Evolutionary conservation across 768 basidiomycete genomes (phyloP), one percentile per base, ranked within the genome.

Genomic region (Lactifluus hygrophoroides): DNA sequence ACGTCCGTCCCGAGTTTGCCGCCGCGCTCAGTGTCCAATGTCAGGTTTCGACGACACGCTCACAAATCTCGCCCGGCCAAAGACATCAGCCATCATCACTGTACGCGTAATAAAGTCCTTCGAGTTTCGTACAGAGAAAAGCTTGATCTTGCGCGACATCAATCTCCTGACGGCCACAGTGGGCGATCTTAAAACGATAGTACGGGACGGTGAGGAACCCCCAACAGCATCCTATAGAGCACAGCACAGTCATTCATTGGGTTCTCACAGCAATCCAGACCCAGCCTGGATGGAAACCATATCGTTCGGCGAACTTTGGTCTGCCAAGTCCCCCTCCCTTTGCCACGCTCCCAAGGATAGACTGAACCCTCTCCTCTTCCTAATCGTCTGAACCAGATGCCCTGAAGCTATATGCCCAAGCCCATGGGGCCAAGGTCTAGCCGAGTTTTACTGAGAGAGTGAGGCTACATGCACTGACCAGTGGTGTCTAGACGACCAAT

Each of bases 21-120:
- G 10, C 32, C 32, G 32, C 32, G 42, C 16, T 27, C 62, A 21
- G 10, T 64, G 61, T 19, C 59, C 25, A 62, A 57, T 44, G 68
- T 66, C 65, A 69, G 68, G 57, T 72, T 73, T 64, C 73, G 74
- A 49, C 30, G 75, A 78, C 55, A 65, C 72, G 34, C 76, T 84
- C 42, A 84, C 85, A 43, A 93, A 86, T 72, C 74, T 79, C 53
- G 76, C 82, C 28, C 76, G 79, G 3, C 87, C 91, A 10, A 78
- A 74, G 64, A 85, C 86, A 2, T 77, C 83, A 60, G 91, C 92
- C 21, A 93, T 91, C 5, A 73, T 98, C 57, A 98, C 95, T 7
- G 71, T 98, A 49, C 85, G 95, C 32, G 79, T 97, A 61, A 90
- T 99, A 75, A 99, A 99, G 69, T 93, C 90, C 19, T 95, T 99